phyloP scores from a whole-genome alignment of 108 stramenopile genomes.

The Cyclotella cryptica region DNA sequence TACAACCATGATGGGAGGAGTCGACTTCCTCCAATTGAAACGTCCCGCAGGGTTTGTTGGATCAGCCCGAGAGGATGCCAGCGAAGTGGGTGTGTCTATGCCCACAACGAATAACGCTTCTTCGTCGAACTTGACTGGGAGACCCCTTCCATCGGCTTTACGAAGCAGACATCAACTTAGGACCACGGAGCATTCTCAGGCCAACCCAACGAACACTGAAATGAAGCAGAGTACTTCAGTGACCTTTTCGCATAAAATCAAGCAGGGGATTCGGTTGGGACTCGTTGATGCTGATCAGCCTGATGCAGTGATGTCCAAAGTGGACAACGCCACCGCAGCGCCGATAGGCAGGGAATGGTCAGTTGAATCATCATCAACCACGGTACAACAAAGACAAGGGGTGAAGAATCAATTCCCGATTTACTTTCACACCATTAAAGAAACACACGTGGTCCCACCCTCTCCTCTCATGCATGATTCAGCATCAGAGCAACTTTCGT shows the following conservation, averaged over 20 bases:
- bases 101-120: too few relatives aligned
- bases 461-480: not conserved
- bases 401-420: constrained; percentile 1
- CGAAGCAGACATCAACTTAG: not conserved
- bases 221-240: constrained; percentile 35
- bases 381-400: too few relatives aligned
- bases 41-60: too few relatives aligned
- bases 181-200: not conserved
- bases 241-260: constrained; percentile 32
- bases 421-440: not conserved
- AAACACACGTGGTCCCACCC: not conserved
- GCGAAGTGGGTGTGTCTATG: too few relatives aligned
- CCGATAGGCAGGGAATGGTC: too few relatives aligned
- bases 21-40: too few relatives aligned
- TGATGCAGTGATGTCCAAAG: too few relatives aligned
- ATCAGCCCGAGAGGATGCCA: too few relatives aligned
- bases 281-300: not conserved
- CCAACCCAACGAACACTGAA: not conserved
- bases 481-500: too few relatives aligned
- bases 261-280: constrained; percentile 14
- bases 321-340: too few relatives aligned
- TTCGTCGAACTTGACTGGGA: too few relatives aligned
- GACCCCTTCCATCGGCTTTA: not conserved
- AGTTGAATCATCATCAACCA: too few relatives aligned
- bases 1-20: not conserved